Evolutionary conservation across 1,284 basidiomycete species (phyloP).

Genomic region (Cutaneotrichosporon sp.): DNA sequence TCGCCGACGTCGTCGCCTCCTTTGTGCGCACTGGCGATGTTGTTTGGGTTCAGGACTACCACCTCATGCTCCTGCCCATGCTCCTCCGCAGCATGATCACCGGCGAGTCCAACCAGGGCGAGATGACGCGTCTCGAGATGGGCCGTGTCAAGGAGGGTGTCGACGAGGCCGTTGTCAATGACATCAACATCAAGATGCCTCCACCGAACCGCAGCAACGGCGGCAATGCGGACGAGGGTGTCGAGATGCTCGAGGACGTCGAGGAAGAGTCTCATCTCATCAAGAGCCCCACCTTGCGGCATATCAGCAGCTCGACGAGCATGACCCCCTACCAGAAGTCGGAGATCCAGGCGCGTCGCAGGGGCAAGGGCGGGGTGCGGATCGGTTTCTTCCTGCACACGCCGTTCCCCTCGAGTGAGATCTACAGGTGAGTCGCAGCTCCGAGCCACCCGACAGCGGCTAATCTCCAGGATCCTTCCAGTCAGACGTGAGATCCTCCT

Average conservation of each 20-base stretch:
- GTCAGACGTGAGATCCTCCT: conserved; percentile 95
- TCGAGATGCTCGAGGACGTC: conserved; percentile 43
- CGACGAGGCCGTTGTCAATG: conserved; percentile 58
- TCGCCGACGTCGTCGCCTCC: conserved; percentile 81
- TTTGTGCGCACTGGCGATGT: conserved; percentile 82
- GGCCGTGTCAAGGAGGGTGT: conserved; percentile 75
- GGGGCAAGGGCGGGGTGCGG: conserved; percentile 63
- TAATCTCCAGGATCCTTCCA: conserved; percentile 75
- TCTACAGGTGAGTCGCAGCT: conserved; percentile 81
- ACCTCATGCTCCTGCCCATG: conserved; percentile 97
- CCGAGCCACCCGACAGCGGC: neutral
- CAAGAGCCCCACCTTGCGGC: conserved; percentile 18
- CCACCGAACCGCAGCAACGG: neutral
- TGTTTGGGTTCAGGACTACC: conserved; percentile 99
- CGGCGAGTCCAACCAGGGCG: conserved; percentile 63
- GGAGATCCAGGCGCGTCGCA: conserved; percentile 46
- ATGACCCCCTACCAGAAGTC: conserved; percentile 48
- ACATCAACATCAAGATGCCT: conserved; percentile 30
- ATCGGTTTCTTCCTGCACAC: conserved; percentile 99
- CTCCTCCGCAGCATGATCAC: conserved; percentile 86
- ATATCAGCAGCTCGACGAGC: conserved; percentile 30
- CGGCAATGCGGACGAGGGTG: conserved; percentile 35
- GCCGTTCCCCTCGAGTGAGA: conserved; percentile 96
- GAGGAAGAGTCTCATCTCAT: conserved; percentile 44
- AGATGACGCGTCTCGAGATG: conserved; percentile 68